Conservation (phyloP, 352 stramenopile genomes). For the Globisporangium solare region DNA sequence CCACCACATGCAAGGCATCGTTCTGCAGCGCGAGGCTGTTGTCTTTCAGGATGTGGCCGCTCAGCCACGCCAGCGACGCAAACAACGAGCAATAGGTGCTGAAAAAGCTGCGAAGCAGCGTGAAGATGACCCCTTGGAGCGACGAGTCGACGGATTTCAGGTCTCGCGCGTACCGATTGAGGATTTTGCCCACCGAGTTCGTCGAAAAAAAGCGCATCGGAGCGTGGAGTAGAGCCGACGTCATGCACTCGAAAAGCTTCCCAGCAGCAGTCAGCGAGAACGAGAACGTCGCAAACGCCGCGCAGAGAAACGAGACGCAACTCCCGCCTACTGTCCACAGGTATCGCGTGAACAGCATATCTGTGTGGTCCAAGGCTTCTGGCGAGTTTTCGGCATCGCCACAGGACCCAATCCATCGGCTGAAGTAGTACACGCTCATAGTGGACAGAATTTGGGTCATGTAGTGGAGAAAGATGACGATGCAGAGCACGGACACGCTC, state of each 20-base stretch:
- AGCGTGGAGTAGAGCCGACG: conserved; percentile 28
- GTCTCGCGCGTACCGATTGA: conserved; percentile 32
- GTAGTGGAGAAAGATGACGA: conserved; percentile 27
- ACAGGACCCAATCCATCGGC: conserved; percentile 28
- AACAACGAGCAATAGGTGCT: conserved; percentile 31
- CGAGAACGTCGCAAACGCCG: conserved; percentile 24
- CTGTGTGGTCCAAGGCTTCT: conserved; percentile 3
- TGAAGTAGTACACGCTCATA: conserved; percentile 32
- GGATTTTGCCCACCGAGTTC: conserved; percentile 38
- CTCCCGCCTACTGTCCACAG: conserved; percentile 24
- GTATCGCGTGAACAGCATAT: conserved; percentile 20
- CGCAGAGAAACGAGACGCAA: conserved; percentile 28
- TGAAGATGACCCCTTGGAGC: conserved; percentile 36
- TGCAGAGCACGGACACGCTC: conserved; percentile 16
- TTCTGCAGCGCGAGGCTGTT: background rate
- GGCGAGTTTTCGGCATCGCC: background rate
- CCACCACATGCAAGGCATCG: background rate
- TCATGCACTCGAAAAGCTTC: conserved; percentile 41
- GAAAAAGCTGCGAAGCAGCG: conserved; percentile 33
- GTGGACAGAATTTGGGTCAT: conserved; percentile 29
- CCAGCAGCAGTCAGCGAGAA: conserved; percentile 28
- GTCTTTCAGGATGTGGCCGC: conserved; percentile 27
- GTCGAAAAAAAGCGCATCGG: conserved; percentile 43
- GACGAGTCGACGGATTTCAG: conserved; percentile 35
- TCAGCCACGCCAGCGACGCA: conserved; percentile 32